Conservation (phyloP, 306 rosid genomes). For the Vigna angularis region DNA sequence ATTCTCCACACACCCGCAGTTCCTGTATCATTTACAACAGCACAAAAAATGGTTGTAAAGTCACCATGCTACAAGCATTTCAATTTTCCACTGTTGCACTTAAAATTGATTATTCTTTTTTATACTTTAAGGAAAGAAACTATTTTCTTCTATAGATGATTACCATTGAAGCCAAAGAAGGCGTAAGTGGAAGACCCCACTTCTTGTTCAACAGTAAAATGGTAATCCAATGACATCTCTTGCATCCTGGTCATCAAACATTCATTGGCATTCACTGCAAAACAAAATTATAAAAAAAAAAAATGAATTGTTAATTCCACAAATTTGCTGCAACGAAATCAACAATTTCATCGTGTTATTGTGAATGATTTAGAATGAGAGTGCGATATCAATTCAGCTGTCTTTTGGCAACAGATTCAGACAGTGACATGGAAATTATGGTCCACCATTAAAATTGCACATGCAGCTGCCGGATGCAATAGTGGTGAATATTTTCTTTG, state of each 20-base stretch:
- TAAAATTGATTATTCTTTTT: background rate
- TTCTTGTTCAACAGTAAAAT: conserved; percentile 71
- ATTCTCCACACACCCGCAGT: conserved; percentile 98
- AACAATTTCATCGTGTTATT: background rate
- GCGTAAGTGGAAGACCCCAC: conserved; percentile 87
- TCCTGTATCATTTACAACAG: conserved; percentile 52
- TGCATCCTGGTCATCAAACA: conserved; percentile 89
- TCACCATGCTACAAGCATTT: background rate
- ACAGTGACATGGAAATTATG: conserved; percentile 51
- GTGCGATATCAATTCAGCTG: conserved; percentile 30
- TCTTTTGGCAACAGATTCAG: conserved; percentile 37
- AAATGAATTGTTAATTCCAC: background rate
- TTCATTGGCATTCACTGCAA: conserved; percentile 78
- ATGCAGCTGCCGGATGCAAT: conserved; percentile 47
- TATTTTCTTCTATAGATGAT: background rate
- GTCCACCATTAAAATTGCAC: conserved; percentile 57
- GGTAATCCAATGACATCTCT: conserved; percentile 48
- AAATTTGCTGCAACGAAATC: conserved; percentile 9
- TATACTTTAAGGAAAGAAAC: background rate
- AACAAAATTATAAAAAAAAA: background rate
- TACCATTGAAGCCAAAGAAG: conserved; percentile 89
- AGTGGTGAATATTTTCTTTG: conserved; percentile 12
- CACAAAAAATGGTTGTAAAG: background rate
- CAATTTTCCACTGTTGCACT: background rate
- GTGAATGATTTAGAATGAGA: conserved; percentile 2